Base-by-base conservation (phyloP, 2,329 filamentous ascomycete species). In the Penicillium verrucosum region DNA sequence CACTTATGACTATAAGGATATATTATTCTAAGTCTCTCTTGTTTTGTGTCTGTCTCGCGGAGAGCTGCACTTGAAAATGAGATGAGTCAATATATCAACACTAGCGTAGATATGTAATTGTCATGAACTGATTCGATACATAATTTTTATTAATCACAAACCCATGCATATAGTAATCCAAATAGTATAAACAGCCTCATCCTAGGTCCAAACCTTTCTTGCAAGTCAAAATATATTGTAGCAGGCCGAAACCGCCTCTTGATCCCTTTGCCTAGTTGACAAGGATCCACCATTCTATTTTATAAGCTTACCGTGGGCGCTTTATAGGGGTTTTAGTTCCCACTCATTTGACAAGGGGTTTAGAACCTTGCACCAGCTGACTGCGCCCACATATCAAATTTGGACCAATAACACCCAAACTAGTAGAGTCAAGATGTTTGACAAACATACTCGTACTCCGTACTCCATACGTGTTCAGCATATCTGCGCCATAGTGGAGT, bases 281-380 rank as follows among this genome's bases (percentile, higher is more conserved):
- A 49, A 27, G 51, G 37, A 21, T 54, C 16, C 37, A 11, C 16
- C 10, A 27, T 30, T 12, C 29, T 32, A 27, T 43, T 27, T 34
- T n/a, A 50, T 43, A 42, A 54, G 45, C 52, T 43, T 44, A 55
- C 41, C 16, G n/a, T n/a, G 21, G 32, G 29, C 14, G n/a, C n/a
- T 16, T 21, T 41, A 29, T 27, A 52, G 41, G 36, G 27, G 30
- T 50, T 40, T 16, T 41, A 34, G 51, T 41, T 16, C 3, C 21
- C 21, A 21, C 21, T 21, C 25, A 34, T 38, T 42, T 49, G 18
- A 25, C 23, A 27, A 14, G 32, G 21, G 10, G n/a, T 2, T 14
- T 16, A 27, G 32, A 55, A 34, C n/a, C 40, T 29, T 56, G 41
- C 47, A 34, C n/a, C 18, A 52, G 42, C 54, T 56, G 48, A 56